Percentiles rank a stretch among this genome's conserved stretches.
Evolutionary conservation across 2,329 filamentous ascomycete species (phyloP).

Genomic region (Botrytis cinerea): DNA sequence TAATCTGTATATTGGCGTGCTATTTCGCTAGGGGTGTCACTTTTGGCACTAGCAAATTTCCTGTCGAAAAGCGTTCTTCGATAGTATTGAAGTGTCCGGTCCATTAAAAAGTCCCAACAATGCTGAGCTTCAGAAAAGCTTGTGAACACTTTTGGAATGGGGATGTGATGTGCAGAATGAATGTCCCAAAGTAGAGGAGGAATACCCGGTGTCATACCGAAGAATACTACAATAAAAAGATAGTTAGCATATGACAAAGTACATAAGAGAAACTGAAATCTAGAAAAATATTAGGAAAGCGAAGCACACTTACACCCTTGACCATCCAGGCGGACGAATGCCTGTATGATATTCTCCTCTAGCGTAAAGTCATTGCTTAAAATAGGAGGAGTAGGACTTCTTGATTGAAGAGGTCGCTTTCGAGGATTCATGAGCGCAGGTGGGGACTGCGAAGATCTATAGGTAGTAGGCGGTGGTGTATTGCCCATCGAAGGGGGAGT

Average conservation of each 20-base stretch:
- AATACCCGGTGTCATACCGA: constrained; percentile 35
- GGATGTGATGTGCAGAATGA: constrained; percentile 34
- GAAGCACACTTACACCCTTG: constrained; percentile 26
- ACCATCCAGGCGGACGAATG: constrained; percentile 37
- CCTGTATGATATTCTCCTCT: constrained; percentile 39
- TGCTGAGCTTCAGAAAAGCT: constrained; percentile 35
- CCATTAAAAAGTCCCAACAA: constrained; percentile 40
- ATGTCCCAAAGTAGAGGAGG: constrained; percentile 39
- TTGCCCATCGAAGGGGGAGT: constrained; percentile 23
- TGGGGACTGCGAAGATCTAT: constrained; percentile 22
- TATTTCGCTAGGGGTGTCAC: constrained; percentile 30
- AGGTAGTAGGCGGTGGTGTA: constrained; percentile 20
- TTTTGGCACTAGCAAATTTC: constrained; percentile 28
- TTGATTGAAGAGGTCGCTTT: constrained; percentile 32
- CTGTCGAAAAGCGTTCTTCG: constrained; percentile 35
- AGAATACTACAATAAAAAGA: constrained; percentile 30
- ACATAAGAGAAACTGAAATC: background rate
- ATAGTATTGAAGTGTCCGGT: constrained; percentile 37
- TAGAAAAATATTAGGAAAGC: background rate
- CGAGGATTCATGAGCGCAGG: constrained; percentile 10
- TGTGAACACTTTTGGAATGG: constrained; percentile 35
- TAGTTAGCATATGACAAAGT: background rate
- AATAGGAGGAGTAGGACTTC: constrained; percentile 28
- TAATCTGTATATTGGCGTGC: constrained; percentile 27
- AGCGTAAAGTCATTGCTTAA: constrained; percentile 36